These are phyloP conservation scores for Sporothrix curviconia DNA, from an alignment of 2,329 filamentous ascomycete genomes.

Conservation along the genomic window DNA sequence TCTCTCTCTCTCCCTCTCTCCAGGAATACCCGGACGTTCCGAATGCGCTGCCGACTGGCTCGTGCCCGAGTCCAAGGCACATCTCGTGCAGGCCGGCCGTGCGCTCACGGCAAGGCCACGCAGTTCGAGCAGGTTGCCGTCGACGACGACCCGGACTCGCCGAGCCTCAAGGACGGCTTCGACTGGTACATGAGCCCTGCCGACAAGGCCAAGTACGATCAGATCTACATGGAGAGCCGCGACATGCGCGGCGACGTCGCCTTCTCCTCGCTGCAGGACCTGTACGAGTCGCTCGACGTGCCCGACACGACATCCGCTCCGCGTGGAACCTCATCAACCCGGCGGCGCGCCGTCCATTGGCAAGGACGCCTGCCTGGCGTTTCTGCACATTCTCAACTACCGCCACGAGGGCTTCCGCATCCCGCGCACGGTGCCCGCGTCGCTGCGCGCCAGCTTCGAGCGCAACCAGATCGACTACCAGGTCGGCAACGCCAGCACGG, in stretches of 20 bases:
- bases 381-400: slow-evolving; percentile 94
- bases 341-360: slow-evolving; percentile 74
- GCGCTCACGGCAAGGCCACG: slow-evolving; percentile 70
- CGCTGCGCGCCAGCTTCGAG: slow-evolving; percentile 86
- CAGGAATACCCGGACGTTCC: slow-evolving; percentile 92
- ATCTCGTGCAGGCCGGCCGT: slow-evolving; percentile 76
- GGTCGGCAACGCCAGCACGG: slow-evolving; percentile 63
- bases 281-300: slow-evolving; percentile 75
- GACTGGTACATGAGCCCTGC: slow-evolving; percentile 98
- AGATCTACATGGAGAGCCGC: slow-evolving; percentile 90
- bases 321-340: slow-evolving; percentile 98
- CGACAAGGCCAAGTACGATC: slow-evolving; percentile 91
- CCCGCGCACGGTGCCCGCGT: slow-evolving; percentile 82
- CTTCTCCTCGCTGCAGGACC: slow-evolving; percentile 69
- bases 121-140: slow-evolving; percentile 75
- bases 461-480: slow-evolving; percentile 96
- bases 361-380: slow-evolving; percentile 90
- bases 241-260: slow-evolving; percentile 78
- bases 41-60: slow-evolving; percentile 86
- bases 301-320: slow-evolving; percentile 71
- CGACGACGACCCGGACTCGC: slow-evolving; percentile 67
- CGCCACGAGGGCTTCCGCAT: slow-evolving; percentile 93
- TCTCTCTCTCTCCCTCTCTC: not conserved
- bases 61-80: slow-evolving; percentile 87
- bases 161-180: slow-evolving; percentile 88